Conservation (phyloP, 352 stramenopile genomes). For the Phytophthora hybrid region DNA sequence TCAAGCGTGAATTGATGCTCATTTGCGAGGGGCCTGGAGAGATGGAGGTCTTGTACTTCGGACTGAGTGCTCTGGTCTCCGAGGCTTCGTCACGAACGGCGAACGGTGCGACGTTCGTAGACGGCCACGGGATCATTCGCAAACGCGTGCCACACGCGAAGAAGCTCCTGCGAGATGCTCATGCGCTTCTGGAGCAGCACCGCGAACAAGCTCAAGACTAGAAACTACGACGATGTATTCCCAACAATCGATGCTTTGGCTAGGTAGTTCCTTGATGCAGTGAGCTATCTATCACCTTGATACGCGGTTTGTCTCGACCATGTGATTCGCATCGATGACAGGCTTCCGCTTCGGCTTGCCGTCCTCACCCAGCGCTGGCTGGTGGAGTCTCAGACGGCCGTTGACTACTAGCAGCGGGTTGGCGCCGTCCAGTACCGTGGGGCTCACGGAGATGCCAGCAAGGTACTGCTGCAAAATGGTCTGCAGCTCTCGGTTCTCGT, state of each 20-base stretch:
- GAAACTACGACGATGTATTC: background rate
- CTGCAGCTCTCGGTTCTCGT: slow-evolving; percentile 93
- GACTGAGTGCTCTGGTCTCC: slow-evolving; percentile 53
- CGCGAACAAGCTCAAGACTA: slow-evolving; percentile 14
- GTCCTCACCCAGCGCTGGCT: slow-evolving; percentile 38
- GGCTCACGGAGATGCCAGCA: slow-evolving; percentile 93
- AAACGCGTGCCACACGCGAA: slow-evolving; percentile 73
- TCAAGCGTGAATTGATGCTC: slow-evolving; percentile 56
- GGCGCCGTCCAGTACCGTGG: slow-evolving; percentile 88
- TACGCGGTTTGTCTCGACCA: slow-evolving; percentile 80
- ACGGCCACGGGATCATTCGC: slow-evolving; percentile 69
- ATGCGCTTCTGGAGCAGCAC: slow-evolving; percentile 51
- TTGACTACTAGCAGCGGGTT: slow-evolving; percentile 97
- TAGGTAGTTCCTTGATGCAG: background rate
- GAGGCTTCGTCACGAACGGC: slow-evolving; percentile 53
- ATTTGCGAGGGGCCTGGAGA: slow-evolving; percentile 71
- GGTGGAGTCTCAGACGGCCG: slow-evolving; percentile 73
- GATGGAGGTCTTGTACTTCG: slow-evolving; percentile 64
- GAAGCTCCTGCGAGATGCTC: slow-evolving; percentile 59
- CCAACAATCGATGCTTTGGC: background rate
- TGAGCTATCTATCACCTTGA: slow-evolving; percentile 32
- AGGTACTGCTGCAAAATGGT: slow-evolving; percentile 94
- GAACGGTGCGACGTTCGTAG: slow-evolving; percentile 63
- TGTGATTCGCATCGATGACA: slow-evolving; percentile 85
- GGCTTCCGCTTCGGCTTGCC: slow-evolving; percentile 50